phyloP scores from a whole-genome alignment of 768 basidiomycete genomes.

The Tulasnella sp. region DNA sequence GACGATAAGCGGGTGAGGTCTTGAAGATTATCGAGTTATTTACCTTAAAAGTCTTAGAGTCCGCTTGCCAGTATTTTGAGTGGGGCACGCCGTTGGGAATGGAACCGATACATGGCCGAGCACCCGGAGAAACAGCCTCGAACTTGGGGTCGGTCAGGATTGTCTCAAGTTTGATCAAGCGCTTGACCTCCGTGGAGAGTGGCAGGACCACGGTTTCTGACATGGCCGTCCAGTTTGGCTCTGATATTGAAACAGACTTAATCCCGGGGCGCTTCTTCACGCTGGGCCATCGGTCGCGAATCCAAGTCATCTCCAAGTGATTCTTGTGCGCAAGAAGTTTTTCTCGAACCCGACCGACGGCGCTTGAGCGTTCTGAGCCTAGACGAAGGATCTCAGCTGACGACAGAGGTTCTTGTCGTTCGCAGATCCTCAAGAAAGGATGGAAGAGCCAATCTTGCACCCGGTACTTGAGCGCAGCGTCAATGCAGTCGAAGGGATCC shows the following conservation, averaged over 20 bases:
- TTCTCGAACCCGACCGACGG: neutral
- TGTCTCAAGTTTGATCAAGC: neutral
- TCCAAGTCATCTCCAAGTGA: neutral
- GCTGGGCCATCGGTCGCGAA: neutral
- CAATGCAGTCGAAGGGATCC: constrained; percentile 1
- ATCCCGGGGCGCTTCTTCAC: neutral
- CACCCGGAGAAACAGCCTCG: neutral
- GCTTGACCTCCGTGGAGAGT: neutral
- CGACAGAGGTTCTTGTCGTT: neutral
- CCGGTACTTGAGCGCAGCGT: neutral
- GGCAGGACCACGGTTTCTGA: neutral
- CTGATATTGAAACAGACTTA: neutral
- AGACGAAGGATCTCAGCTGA: neutral
- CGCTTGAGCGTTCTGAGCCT: neutral
- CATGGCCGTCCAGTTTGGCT: neutral
- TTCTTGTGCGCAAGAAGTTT: neutral
- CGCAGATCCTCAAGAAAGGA: neutral
- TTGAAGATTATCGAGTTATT: neutral
- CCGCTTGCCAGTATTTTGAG: neutral
- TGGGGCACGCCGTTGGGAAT: neutral
- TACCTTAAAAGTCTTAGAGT: neutral
- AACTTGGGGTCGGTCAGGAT: neutral
- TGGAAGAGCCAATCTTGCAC: neutral
- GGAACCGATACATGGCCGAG: neutral
- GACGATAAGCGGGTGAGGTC: neutral